A percentile compares a stretch with the other conserved stretches of the same genome.
These are phyloP conservation scores for Trichoderma harzianum DNA, from an alignment of 2,329 filamentous ascomycete species.

Conservation along the genomic window DNA sequence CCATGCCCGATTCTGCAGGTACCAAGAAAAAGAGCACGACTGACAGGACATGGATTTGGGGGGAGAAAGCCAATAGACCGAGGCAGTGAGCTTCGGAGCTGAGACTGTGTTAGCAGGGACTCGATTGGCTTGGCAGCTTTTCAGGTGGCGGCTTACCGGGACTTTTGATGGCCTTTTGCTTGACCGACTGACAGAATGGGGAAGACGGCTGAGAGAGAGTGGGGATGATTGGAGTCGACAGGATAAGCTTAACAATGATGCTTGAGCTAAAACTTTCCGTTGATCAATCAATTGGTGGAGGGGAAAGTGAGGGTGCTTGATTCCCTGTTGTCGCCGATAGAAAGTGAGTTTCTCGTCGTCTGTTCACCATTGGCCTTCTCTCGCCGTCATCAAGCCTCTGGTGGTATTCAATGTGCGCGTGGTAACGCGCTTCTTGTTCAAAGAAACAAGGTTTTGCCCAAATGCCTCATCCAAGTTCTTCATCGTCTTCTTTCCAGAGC, in stretches of 20 bases:
- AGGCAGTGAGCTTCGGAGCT: not conserved
- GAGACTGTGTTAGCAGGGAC: not conserved
- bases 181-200: not conserved
- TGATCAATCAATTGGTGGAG: too few relatives aligned
- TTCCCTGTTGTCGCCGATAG: too few relatives aligned
- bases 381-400: not conserved
- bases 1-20: slow-evolving; percentile 5
- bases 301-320: not conserved
- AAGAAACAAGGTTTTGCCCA: too few relatives aligned
- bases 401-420: not conserved
- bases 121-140: not conserved
- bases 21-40: not conserved
- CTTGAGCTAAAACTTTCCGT: not conserved
- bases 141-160: not conserved
- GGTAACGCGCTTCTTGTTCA: too few relatives aligned
- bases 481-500: not conserved
- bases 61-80: not conserved
- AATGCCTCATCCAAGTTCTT: too few relatives aligned
- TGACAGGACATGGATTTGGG: not conserved
- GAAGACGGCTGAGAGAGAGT: not conserved
- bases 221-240: not conserved
- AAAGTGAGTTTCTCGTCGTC: not conserved
- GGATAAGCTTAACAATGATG: not conserved
- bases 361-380: not conserved
- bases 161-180: not conserved